Percentiles rank a stretch among this genome's conserved stretches.
Conservation (phyloP, 495 filamentous ascomycete genomes). For the Margaritispora aquatica region DNA sequence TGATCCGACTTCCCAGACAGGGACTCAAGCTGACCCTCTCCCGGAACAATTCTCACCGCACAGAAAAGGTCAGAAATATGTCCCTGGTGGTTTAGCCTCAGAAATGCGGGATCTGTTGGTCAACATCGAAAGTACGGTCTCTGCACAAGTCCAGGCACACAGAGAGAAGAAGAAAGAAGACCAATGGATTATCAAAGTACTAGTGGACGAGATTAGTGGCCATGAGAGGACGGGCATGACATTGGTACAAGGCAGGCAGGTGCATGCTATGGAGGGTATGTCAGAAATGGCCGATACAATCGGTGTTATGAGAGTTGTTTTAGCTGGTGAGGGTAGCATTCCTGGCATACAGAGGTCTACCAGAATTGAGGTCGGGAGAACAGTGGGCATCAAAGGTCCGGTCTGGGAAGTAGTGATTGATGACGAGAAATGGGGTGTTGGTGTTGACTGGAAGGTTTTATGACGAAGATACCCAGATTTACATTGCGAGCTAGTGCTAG, state of each 20-base stretch:
- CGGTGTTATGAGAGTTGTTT: conserved; percentile 15
- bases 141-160: background rate
- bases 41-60: conserved; percentile 27
- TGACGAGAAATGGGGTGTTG: conserved; percentile 25
- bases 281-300: conserved; percentile 3
- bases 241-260: conserved; percentile 19
- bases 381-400: conserved; percentile 22
- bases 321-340: conserved; percentile 21
- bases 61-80: conserved; percentile 23
- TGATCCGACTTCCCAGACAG: background rate
- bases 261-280: conserved; percentile 1
- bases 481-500: too few relatives aligned
- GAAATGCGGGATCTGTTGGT: conserved; percentile 23
- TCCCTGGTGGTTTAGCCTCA: conserved; percentile 22
- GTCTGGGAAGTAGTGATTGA: conserved; percentile 25
- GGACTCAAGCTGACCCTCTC: conserved; percentile 15
- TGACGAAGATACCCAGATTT: background rate
- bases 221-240: conserved; percentile 15
- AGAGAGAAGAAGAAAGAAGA: conserved; percentile 2
- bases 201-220: conserved; percentile 22
- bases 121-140: conserved; percentile 19
- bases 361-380: conserved; percentile 15
- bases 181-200: conserved; percentile 16
- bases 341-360: conserved; percentile 18
- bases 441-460: conserved; percentile 25